Evolutionary conservation across 352 stramenopile genomes (phyloP), one percentile per base, ranked within the genome.

Genomic region (Pythium sukuiense): DNA sequence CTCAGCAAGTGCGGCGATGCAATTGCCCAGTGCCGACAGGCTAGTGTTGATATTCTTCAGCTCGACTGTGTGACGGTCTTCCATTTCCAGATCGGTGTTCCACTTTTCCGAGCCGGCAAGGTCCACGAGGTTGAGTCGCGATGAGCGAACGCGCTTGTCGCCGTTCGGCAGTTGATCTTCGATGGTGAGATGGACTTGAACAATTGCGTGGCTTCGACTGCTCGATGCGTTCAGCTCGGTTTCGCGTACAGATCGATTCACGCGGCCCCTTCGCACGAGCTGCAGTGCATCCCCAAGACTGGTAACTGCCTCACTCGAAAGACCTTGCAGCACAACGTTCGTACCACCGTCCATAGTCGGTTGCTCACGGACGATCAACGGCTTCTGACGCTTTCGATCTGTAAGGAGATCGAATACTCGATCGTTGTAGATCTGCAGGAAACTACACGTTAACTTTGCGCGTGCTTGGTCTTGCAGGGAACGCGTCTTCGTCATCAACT

Each of bases 361-460:
- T 24, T 88, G 82, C 41, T 95, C 86, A 1, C 86, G 80, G 33
- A 95, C 59, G 24, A 88, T 56, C 18, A 95, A 70, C n/a, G 86
- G 84, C 29, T 87, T 88, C 24, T 92, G 81, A 16, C 80, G 66
- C 49, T 76, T 75, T 0, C 78, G 77, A 53, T 93, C 84, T 0
- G 80, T 88, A 43, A 98, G 76, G 12, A 98, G 72, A 61, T 98
- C 96, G 56, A 92, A 93, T 14, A 98, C 88, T 12, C 80, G 81
- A 61, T 98, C 97, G 60, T 98, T 98, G 84, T 98, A 98, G 49
- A 98, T 93, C 70, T 98, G 93, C 26, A 98, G 67, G 61, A 97
- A 98, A 61, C 85, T 95, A 58, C 90, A 82, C 8, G 86, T 76
- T 41, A 98, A 52, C 24, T 82, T 58, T 13, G 91, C 73, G 20